Evolutionary conservation across 2,329 filamentous ascomycete species (phyloP), one percentile per base, ranked within the genome.

Genomic region (Monosporascus ibericus): DNA sequence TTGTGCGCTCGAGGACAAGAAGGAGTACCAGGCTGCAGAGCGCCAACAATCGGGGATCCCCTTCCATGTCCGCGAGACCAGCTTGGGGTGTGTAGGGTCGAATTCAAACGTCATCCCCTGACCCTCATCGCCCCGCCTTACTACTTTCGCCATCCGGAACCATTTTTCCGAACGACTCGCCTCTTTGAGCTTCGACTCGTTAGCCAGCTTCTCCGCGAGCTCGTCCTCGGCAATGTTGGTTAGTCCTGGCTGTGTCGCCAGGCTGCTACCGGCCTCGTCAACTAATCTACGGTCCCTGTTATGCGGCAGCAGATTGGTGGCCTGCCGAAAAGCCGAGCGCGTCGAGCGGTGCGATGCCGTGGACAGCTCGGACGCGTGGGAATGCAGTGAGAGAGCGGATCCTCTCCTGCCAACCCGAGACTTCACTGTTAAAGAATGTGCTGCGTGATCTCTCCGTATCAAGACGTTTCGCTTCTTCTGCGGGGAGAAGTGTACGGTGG

Each of bases 11-110:
- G 87, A 75, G 6, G 84, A 80, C 27, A 99, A 79, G 66, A 99
- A 99, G 4, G 91, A 90, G 72, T 92, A 92, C 94, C 94, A 99
- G 2, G 92, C 94, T 1, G 90, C 87, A 34, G 87, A 83, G 49
- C 94, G 87, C 94, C 94, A 99, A 57, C 90, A 85, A 70, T 99
- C 94, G 0, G 94, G 94, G 57, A 99, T 96, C 30, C 94, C 94
- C 68, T 99, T 99, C 94, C 94, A 99, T 1, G 91, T 95, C 52
- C 94, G 83, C 59, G 92, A 87, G 53, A 96, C 85, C 44, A 99
- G 76, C 68, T 96, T 92, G n/a, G 88, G 79, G 66, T 87, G 88
- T 58, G 80, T 84, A 38, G 82, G 80, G 69, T 96, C 91, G 66
- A 97, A 97, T 51, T 91, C 87, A 63, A 83, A 85, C 55, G 82